Conservation (phyloP, 306 rosid genomes). For the Inga oerstediana region DNA sequence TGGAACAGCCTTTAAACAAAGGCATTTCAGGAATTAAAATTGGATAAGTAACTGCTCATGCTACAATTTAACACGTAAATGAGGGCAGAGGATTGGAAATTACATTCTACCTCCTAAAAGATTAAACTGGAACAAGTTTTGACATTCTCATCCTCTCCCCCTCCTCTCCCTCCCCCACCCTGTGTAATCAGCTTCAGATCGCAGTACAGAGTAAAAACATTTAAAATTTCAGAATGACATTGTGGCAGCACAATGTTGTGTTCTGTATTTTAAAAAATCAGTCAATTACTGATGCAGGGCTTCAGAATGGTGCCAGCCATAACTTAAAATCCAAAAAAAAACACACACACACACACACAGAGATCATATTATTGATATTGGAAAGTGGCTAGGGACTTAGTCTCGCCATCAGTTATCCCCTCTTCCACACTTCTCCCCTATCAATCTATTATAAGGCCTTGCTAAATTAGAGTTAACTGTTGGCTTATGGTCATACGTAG, state of each 20-base stretch:
- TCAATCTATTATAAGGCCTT: neutral
- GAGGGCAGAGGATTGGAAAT: conserved; percentile 2
- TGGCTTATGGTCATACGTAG: neutral
- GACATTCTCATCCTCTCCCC: neutral
- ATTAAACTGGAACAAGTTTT: neutral
- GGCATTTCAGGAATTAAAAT: conserved; percentile 8
- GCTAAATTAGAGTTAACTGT: neutral
- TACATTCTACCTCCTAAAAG: conserved; percentile 4
- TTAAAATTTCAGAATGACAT: neutral
- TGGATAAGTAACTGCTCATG: conserved; percentile 23
- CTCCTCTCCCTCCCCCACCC: neutral
- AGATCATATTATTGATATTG: neutral
- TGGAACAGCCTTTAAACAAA: conserved; percentile 1
- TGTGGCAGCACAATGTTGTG: neutral
- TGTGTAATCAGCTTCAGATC: conserved; percentile 1
- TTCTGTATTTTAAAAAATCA: neutral
- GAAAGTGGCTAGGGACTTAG: neutral
- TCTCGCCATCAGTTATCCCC: neutral
- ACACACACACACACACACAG: neutral
- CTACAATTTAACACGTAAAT: neutral
- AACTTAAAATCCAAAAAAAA: neutral
- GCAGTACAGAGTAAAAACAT: neutral
- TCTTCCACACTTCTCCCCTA: neutral
- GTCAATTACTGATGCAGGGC: conserved; percentile 2
- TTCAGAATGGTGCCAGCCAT: neutral